Conservation (phyloP, 129 eudicot species). For the Flaveria ramosissima region DNA sequence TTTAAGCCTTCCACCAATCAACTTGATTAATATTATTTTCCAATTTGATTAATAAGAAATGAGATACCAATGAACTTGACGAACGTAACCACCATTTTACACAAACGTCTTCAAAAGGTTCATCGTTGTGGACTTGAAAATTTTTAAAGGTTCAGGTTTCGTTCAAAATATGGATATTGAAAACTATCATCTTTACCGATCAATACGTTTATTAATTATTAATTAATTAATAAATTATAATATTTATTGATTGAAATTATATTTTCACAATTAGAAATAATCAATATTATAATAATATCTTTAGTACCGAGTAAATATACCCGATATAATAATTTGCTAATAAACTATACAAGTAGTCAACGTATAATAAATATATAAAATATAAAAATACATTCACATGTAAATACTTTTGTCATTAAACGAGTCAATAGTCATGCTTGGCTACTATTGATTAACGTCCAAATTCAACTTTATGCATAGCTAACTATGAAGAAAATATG, state of each 20-base stretch:
- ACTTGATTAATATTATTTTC: not conserved
- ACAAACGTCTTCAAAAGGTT: not conserved
- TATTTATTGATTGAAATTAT: too few species aligned
- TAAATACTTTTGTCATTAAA: not conserved
- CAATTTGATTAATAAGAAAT: too few species aligned
- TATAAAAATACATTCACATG: not conserved
- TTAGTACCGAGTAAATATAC: not conserved
- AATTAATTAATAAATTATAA: too few species aligned
- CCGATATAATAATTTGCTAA: not conserved
- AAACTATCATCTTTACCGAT: not conserved
- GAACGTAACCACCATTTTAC: not conserved
- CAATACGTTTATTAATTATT: not conserved
- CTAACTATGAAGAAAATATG: not conserved
- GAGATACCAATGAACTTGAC: not conserved
- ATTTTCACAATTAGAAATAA: not conserved
- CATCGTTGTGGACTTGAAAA: not conserved
- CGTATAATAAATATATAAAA: not conserved
- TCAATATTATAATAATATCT: not conserved
- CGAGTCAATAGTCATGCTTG: not conserved
- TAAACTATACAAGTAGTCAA: not conserved
- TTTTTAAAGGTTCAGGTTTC: not conserved
- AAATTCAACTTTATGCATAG: not conserved
- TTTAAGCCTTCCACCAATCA: not conserved
- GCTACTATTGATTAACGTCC: constrained; percentile 1
- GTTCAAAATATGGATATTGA: not conserved